Conservation (phyloP, 1,284 basidiomycete genomes). For the Somion occarium region DNA sequence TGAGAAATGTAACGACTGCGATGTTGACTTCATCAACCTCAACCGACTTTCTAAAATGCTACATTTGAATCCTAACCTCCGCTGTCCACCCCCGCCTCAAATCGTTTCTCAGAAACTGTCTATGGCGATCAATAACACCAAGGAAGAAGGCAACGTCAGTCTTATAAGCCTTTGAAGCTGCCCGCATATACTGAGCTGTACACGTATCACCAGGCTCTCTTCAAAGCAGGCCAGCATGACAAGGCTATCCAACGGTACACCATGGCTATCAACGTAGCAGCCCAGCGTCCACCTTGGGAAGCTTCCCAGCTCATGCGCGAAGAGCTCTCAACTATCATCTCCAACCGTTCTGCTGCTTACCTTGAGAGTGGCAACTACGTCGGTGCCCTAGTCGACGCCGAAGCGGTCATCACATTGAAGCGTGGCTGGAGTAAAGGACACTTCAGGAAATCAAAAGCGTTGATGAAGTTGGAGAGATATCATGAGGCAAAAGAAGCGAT, state of each 20-base stretch:
- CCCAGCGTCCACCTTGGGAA: conserved; percentile 90
- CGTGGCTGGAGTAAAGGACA: conserved; percentile 94
- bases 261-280: conserved; percentile 77
- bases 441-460: conserved; percentile 87
- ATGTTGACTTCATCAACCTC: conserved; percentile 62
- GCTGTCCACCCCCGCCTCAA: conserved; percentile 79
- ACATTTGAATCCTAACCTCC: conserved; percentile 62
- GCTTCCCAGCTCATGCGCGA: conserved; percentile 78
- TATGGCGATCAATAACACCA: conserved; percentile 68
- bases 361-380: conserved; percentile 75
- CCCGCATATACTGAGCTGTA: conserved; percentile 3
- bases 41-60: conserved; percentile 75
- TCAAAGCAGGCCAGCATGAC: conserved; percentile 71
- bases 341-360: conserved; percentile 89
- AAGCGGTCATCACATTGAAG: conserved; percentile 83
- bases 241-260: conserved; percentile 83
- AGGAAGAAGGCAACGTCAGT: conserved; percentile 88
- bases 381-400: conserved; percentile 86
- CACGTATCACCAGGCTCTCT: conserved; percentile 52
- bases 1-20: conserved; percentile 70
- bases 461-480: conserved; percentile 68
- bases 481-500: conserved; percentile 83
- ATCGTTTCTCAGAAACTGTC: conserved; percentile 74
- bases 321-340: conserved; percentile 84
- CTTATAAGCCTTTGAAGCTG: conserved; percentile 5